phyloP scores from a whole-genome alignment of 2,329 filamentous ascomycete species.

The Fusarium marasasianum region DNA sequence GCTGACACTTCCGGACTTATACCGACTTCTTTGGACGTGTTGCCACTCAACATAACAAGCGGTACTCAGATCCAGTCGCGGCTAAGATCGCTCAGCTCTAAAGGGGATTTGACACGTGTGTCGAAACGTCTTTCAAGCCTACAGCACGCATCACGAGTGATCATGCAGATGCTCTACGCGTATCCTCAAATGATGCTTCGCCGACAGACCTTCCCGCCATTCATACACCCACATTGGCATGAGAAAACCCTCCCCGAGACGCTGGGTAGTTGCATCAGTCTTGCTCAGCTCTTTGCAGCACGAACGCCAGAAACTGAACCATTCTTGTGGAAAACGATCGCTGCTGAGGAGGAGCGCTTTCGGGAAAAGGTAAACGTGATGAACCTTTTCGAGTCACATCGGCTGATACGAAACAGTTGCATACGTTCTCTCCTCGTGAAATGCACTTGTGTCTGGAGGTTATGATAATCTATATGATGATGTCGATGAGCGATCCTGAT shows the following conservation, averaged over 20 bases:
- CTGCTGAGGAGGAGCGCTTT: constrained; percentile 37
- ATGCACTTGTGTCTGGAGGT: constrained; percentile 38
- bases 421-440: not conserved
- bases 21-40: accelerated
- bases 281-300: constrained; percentile 39
- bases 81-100: not conserved
- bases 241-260: constrained; percentile 25
- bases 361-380: constrained; percentile 20
- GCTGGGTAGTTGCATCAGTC: constrained; percentile 40
- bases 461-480: constrained; percentile 44
- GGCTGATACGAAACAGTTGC: constrained; percentile 1
- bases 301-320: constrained; percentile 33
- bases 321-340: constrained; percentile 44
- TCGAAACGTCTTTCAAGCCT: not conserved
- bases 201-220: constrained; percentile 45
- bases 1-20: too few relatives aligned
- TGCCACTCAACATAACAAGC: not conserved
- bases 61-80: not conserved
- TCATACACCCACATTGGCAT: constrained; percentile 45
- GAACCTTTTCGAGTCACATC: not conserved
- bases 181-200: constrained; percentile 47
- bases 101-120: constrained; percentile 26
- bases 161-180: constrained; percentile 39
- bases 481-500: constrained; percentile 40
- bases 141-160: constrained; percentile 33